Evolutionary conservation across 2,329 filamentous ascomycete species (phyloP).

Genomic region (Aspergillus sp.): DNA sequence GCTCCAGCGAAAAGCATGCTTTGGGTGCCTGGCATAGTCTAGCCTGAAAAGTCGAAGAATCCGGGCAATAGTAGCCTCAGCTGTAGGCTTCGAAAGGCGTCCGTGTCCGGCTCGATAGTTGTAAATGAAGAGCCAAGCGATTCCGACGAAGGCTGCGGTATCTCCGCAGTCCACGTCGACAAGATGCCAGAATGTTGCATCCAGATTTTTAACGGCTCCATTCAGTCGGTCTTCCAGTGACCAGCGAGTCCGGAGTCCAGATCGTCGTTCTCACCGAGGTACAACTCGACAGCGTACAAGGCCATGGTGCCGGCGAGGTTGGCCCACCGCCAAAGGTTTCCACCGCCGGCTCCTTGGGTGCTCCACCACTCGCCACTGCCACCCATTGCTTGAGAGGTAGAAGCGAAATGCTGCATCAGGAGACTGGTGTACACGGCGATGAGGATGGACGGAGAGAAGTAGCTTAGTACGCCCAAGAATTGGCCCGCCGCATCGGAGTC

Average conservation of each 20-base stretch:
- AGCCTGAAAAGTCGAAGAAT: not conserved
- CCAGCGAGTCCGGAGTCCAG: slow-evolving; percentile 69
- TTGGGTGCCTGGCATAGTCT: not conserved
- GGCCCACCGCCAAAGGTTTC: slow-evolving; percentile 90
- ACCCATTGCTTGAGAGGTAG: slow-evolving; percentile 61
- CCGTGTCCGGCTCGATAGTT: not conserved
- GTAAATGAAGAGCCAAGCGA: not conserved
- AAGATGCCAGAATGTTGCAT: not conserved
- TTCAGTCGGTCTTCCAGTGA: slow-evolving; percentile 93
- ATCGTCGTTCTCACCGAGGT: slow-evolving; percentile 71
- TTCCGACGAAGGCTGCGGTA: not conserved
- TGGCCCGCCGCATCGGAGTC: slow-evolving; percentile 81
- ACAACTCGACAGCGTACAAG: slow-evolving; percentile 86
- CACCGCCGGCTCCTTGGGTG: slow-evolving; percentile 77
- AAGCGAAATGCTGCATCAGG: slow-evolving; percentile 91
- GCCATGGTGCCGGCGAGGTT: slow-evolving; percentile 88
- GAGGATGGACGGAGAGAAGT: slow-evolving; percentile 92
- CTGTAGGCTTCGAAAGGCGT: not conserved
- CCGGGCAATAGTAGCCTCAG: not conserved
- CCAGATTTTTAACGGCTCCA: not conserved
- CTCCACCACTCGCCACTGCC: slow-evolving; percentile 77
- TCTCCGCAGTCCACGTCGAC: not conserved
- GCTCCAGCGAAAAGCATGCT: not conserved
- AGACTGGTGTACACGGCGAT: slow-evolving; percentile 96
- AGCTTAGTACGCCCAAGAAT: slow-evolving; percentile 79